Conservation (phyloP, 441 rosid species). For the Geranium incanum region DNA sequence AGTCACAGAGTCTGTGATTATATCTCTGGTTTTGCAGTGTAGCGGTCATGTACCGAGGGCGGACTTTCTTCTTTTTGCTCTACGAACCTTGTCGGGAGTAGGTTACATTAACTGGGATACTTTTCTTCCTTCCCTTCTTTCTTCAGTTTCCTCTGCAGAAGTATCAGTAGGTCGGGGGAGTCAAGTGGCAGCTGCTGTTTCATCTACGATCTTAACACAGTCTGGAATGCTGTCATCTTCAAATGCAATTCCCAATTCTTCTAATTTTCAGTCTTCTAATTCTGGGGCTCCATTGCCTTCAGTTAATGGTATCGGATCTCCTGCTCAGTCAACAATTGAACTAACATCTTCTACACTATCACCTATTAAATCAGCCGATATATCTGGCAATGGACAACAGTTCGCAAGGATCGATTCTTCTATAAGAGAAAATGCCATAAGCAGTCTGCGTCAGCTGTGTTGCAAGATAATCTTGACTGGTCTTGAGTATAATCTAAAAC, state of each 20-base stretch:
- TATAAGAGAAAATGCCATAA: slow-evolving; percentile 51
- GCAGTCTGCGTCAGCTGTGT: slow-evolving; percentile 73
- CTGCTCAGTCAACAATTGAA: slow-evolving; percentile 60
- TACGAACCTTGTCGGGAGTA: slow-evolving; percentile 62
- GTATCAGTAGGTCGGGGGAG: slow-evolving; percentile 48
- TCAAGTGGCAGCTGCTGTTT: slow-evolving; percentile 47
- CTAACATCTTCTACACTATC: slow-evolving; percentile 49
- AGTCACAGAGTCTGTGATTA: slow-evolving; percentile 74
- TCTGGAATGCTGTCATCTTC: slow-evolving; percentile 49
- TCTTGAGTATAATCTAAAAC: slow-evolving; percentile 63
- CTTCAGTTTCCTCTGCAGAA: slow-evolving; percentile 77
- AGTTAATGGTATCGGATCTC: slow-evolving; percentile 75
- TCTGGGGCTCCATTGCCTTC: slow-evolving; percentile 58
- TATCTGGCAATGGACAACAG: slow-evolving; percentile 42
- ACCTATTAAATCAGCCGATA: slow-evolving; percentile 49
- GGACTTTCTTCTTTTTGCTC: slow-evolving; percentile 83
- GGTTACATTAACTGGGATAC: slow-evolving; percentile 88
- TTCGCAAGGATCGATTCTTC: slow-evolving; percentile 41
- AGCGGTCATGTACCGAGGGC: slow-evolving; percentile 85
- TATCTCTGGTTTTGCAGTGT: slow-evolving; percentile 67
- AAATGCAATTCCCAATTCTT: slow-evolving; percentile 38
- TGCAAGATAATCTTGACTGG: slow-evolving; percentile 83
- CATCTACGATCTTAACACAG: slow-evolving; percentile 57
- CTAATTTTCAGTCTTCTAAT: slow-evolving; percentile 56
- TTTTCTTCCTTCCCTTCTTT: slow-evolving; percentile 70